Evolutionary conservation across 108 stramenopile species (phyloP).

Genomic region (Cyclostephanos tholiformis): DNA sequence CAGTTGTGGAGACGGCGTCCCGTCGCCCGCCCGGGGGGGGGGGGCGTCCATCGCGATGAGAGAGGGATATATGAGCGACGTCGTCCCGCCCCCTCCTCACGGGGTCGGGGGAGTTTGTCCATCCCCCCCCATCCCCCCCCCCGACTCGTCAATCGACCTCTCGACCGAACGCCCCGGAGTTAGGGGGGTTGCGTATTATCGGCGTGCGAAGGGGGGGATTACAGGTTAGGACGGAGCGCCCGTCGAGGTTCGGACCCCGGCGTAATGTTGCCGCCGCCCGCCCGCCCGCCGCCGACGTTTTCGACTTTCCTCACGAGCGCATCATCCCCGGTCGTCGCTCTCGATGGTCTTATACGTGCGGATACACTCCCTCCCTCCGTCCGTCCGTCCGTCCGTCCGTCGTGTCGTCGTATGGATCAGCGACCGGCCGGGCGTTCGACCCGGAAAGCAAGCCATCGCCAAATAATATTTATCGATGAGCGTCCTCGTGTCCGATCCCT

Average conservation of each 20-base stretch:
- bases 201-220: constrained; percentile 28
- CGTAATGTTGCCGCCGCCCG: too few relatives aligned
- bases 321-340: constrained; percentile 35
- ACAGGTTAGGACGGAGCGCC: constrained; percentile 38
- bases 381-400: neutral
- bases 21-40: too few relatives aligned
- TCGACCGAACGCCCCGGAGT: too few relatives aligned
- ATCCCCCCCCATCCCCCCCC: neutral
- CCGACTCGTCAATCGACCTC: too few relatives aligned
- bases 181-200: neutral
- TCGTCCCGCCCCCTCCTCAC: too few relatives aligned
- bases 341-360: constrained; percentile 22
- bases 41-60: too few relatives aligned
- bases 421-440: neutral
- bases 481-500: constrained; percentile 10
- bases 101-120: too few relatives aligned
- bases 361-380: neutral
- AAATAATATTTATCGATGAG: constrained; percentile 43
- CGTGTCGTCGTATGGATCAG: neutral
- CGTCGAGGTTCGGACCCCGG: constrained; percentile 20
- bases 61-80: too few relatives aligned
- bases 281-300: neutral
- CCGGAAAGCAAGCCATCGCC: constrained; percentile 39
- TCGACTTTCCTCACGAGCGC: constrained; percentile 22
- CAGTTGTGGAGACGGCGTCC: too few relatives aligned